phyloP scores from a whole-genome alignment of 805 yeast species.

The Metschnikowia lunata region DNA sequence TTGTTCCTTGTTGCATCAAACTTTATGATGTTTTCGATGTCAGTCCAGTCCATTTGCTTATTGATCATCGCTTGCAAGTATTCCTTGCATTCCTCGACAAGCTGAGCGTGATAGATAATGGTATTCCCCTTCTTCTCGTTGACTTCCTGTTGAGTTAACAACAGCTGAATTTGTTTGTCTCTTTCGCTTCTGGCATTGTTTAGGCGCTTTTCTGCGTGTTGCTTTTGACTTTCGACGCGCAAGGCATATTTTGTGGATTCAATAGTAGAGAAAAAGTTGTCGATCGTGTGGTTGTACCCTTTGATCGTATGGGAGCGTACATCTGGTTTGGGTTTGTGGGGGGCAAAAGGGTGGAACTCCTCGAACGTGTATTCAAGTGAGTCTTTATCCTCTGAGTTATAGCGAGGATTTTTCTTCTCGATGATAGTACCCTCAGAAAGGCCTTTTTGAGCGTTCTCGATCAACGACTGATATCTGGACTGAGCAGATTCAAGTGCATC shows the following conservation, averaged over 20 bases:
- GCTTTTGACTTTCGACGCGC: slow-evolving; percentile 70
- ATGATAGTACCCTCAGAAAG: slow-evolving; percentile 57
- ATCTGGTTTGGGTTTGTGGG: slow-evolving; percentile 32
- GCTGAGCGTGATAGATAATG: slow-evolving; percentile 62
- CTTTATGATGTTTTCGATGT: slow-evolving; percentile 70
- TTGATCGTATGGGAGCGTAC: slow-evolving; percentile 40
- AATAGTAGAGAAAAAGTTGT: slow-evolving; percentile 75
- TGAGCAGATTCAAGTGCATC: slow-evolving; percentile 47
- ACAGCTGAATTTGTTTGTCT: slow-evolving; percentile 59
- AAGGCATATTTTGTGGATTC: slow-evolving; percentile 77
- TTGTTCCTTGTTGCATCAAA: slow-evolving; percentile 68
- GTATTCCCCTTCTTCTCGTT: slow-evolving; percentile 70
- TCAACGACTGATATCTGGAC: slow-evolving; percentile 30
- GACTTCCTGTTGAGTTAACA: slow-evolving; percentile 56
- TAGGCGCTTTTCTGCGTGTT: slow-evolving; percentile 68
- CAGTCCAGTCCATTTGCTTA: slow-evolving; percentile 92
- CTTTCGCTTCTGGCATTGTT: slow-evolving; percentile 74
- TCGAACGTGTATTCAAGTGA: slow-evolving; percentile 52
- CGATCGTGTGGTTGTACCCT: slow-evolving; percentile 81
- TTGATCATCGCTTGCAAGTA: slow-evolving; percentile 65
- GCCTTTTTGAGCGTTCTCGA: slow-evolving; percentile 29
- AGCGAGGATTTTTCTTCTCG: slow-evolving; percentile 53
- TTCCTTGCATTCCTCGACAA: slow-evolving; percentile 65
- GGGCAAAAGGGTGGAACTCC: slow-evolving; percentile 67
- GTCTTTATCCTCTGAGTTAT: slow-evolving; percentile 37